Percentiles rank a stretch among this genome's conserved stretches.
These are phyloP conservation scores for Casuarina glauca DNA, from an alignment of 306 rosid species.

Conservation along the genomic window DNA sequence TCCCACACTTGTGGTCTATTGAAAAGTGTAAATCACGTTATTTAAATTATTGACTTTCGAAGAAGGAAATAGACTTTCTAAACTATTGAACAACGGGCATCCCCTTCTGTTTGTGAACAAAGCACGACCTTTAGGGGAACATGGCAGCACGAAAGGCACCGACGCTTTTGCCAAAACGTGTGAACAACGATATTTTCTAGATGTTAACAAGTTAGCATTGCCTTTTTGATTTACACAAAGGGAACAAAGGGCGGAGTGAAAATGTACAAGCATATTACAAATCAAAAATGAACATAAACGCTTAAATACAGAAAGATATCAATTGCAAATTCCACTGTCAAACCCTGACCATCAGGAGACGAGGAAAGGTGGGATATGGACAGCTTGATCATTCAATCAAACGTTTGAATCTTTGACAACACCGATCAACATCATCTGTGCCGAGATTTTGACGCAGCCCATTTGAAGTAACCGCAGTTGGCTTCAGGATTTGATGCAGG, in stretches of 20 bases:
- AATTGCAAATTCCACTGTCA: not conserved
- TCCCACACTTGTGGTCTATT: no score
- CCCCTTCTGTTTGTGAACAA: no score
- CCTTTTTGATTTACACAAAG: no score
- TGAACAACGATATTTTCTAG: no score
- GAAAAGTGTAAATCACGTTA: no score
- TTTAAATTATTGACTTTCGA: no score
- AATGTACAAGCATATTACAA: not conserved
- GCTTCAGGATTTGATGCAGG: conserved; percentile 92
- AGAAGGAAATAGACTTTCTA: no score
- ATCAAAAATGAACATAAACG: not conserved
- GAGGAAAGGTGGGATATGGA: not conserved
- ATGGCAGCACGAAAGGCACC: no score
- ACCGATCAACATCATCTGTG: conserved; percentile 31
- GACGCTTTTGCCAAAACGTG: no score
- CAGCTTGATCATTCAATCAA: not conserved
- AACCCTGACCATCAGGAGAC: not conserved
- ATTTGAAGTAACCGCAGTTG: conserved; percentile 82
- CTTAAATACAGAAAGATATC: not conserved
- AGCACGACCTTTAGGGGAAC: no score
- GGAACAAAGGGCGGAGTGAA: not conserved
- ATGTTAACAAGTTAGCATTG: no score
- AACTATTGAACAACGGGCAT: no score
- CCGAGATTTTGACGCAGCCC: conserved; percentile 87
- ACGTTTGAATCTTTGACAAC: not conserved